Conservation (phyloP, 2,329 filamentous ascomycete genomes). For the Monilinia fructicola region DNA sequence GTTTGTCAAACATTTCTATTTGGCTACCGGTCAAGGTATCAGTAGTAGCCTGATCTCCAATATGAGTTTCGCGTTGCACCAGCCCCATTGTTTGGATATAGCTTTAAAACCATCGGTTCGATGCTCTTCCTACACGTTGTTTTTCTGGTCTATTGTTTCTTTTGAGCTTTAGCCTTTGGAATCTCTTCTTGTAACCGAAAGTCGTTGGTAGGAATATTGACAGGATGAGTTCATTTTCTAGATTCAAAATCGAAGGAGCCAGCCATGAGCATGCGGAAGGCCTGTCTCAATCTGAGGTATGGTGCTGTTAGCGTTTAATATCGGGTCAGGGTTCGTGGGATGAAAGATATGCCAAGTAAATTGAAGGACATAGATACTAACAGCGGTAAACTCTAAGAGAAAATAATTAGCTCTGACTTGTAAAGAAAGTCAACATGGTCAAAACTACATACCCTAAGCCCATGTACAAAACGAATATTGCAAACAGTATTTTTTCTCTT, state of each 20-base stretch:
- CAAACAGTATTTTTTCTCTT: slow-evolving; percentile 30
- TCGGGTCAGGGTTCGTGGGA: slow-evolving; percentile 22
- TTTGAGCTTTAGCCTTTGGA: neutral
- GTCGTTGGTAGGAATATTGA: neutral
- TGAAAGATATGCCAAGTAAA: slow-evolving; percentile 25
- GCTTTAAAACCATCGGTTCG: neutral
- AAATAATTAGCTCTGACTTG: neutral
- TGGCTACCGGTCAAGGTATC: slow-evolving; percentile 10
- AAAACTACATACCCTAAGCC: slow-evolving; percentile 23
- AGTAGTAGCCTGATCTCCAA: slow-evolving; percentile 7
- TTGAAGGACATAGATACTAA: slow-evolving; percentile 27
- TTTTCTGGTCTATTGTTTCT: neutral
- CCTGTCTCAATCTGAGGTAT: slow-evolving; percentile 31
- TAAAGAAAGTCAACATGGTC: neutral
- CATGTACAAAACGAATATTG: slow-evolving; percentile 24
- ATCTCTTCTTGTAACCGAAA: neutral
- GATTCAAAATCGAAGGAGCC: neutral
- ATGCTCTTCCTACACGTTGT: neutral
- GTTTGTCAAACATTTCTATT: neutral
- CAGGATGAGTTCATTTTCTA: neutral
- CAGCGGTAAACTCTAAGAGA: slow-evolving; percentile 27
- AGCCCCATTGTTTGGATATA: slow-evolving; percentile 5
- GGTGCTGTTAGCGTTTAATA: slow-evolving; percentile 29
- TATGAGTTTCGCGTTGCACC: neutral
- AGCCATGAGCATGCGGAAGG: slow-evolving; percentile 10